These are phyloP conservation scores for Plasmopara muralis DNA, from an alignment of 352 stramenopile species.

Conservation along the genomic window DNA sequence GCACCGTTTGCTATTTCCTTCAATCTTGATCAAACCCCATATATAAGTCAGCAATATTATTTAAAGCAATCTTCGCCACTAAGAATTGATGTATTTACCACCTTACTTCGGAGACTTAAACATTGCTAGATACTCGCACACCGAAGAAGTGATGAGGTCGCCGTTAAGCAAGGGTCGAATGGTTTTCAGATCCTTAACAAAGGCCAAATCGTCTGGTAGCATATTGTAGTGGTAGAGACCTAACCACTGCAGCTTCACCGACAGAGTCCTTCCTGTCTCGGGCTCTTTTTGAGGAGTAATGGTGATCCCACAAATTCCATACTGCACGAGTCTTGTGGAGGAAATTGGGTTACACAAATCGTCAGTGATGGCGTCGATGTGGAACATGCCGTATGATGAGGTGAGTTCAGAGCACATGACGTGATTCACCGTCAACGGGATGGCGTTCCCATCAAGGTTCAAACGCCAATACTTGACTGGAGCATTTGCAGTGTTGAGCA, in stretches of 20 bases:
- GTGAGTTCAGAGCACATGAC: constrained; percentile 22
- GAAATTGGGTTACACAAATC: constrained; percentile 19
- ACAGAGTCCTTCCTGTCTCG: constrained; percentile 8
- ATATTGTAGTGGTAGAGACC: constrained; percentile 31
- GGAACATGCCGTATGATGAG: constrained; percentile 16
- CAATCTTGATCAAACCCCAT: no score
- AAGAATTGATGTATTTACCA: no score
- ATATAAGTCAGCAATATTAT: no score
- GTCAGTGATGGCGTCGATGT: constrained; percentile 24
- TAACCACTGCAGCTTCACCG: constrained; percentile 24
- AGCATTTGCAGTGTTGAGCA: constrained; percentile 9
- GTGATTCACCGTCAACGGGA: constrained; percentile 18
- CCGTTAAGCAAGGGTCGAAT: constrained; percentile 26
- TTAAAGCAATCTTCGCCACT: no score
- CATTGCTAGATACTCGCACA: constrained; percentile 15
- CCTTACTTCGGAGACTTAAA: no score
- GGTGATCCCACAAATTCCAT: constrained; percentile 18
- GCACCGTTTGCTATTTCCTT: no score
- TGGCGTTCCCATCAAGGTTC: constrained; percentile 9
- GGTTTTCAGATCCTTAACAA: constrained; percentile 13
- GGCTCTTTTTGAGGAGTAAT: constrained; percentile 22
- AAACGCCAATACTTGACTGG: constrained; percentile 17
- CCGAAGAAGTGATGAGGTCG: constrained; percentile 19
- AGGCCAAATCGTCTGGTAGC: constrained; percentile 20
- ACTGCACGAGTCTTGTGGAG: constrained; percentile 9